phyloP scores from a whole-genome alignment of 2,329 filamentous ascomycete species.

The Ophiostoma fasciatum region DNA sequence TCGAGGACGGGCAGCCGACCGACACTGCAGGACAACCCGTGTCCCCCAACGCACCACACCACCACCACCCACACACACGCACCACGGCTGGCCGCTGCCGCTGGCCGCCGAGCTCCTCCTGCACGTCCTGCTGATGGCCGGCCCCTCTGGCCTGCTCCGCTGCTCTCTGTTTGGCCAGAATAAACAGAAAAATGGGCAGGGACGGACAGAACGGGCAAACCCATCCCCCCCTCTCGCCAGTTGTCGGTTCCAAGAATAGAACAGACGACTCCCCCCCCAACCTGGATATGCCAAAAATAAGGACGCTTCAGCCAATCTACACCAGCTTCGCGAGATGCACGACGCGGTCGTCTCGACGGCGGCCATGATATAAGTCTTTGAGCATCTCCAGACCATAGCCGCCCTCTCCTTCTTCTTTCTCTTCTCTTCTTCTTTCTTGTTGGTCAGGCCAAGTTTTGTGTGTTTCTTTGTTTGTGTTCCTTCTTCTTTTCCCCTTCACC shows the following conservation, averaged over 20 bases:
- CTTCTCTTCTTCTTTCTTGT: constrained; percentile 15
- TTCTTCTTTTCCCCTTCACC: background rate
- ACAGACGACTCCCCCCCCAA: constrained; percentile 19
- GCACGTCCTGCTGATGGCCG: background rate
- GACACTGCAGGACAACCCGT: too few relatives aligned
- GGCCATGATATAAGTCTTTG: constrained; percentile 45
- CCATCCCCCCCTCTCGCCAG: constrained; percentile 19
- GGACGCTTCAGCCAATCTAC: constrained; percentile 5
- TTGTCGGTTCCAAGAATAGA: constrained; percentile 30
- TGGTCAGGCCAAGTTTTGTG: constrained; percentile 21
- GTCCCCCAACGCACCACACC: background rate
- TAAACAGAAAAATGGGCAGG: too few relatives aligned
- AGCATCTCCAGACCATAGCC: constrained; percentile 17
- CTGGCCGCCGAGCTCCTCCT: too few relatives aligned
- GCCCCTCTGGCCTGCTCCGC: too few relatives aligned
- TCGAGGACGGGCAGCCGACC: too few relatives aligned
- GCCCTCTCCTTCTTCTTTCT: constrained; percentile 2
- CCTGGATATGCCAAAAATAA: background rate
- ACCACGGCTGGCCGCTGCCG: constrained; percentile 1
- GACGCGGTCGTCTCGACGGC: constrained; percentile 24
- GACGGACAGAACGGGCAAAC: too few relatives aligned
- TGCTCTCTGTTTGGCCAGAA: constrained; percentile 16
- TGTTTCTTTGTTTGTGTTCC: background rate
- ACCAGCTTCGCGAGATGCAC: constrained; percentile 3
- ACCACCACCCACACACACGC: background rate